Evolutionary conservation across 2,329 filamentous ascomycete genomes (phyloP), one percentile per base, ranked within the genome.

Genomic region (Cucurbitaria berberidis): DNA sequence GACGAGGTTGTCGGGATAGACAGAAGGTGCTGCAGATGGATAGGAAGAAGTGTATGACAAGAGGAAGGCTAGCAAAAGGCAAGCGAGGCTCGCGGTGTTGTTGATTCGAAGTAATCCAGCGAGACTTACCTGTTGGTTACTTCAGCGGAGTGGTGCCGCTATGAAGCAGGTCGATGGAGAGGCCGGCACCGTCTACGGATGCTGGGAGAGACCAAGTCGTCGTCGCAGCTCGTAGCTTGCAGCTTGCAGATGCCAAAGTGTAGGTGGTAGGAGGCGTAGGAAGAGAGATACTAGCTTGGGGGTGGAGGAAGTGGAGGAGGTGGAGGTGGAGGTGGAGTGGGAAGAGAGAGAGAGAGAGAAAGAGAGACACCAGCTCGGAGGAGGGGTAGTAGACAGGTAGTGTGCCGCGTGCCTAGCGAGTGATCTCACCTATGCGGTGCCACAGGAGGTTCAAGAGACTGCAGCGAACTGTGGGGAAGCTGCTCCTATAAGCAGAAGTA

Each of bases 391-490:
- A 39, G n/a, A 13, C 18, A 3, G 7, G 3, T 36, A 16, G 3
- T 6, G 3, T 41, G 5, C n/a, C 4, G 5, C 3, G 5, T 41
- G 19, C n/a, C 18, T 32, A n/a, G 9, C n/a, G 21, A 16, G 29
- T 18, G 9, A 22, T 18, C 45, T 41, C 38, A 43, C 42, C n/a
- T 29, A 38, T 38, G 9, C 8, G 43, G 26, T n/a, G 21, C 22
- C 19, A n/a, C 19, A 27, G 29, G 51, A 32, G 38, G 26, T 29
- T 36, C 21, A 46, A 36, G 34, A 41, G 44, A 41, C 32, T 41
- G 57, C 42, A 41, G 40, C 32, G 32, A 36, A 27, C 42, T 45
- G 38, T 41, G 24, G 18, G 35, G 40, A 27, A 40, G 45, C 39
- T 43, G 40, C 21, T 18, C 26, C 46, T 38, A 45, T 34, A 35